Evolutionary conservation across 768 basidiomycete genomes (phyloP).

Genomic region (Amanita pallidorosea): DNA sequence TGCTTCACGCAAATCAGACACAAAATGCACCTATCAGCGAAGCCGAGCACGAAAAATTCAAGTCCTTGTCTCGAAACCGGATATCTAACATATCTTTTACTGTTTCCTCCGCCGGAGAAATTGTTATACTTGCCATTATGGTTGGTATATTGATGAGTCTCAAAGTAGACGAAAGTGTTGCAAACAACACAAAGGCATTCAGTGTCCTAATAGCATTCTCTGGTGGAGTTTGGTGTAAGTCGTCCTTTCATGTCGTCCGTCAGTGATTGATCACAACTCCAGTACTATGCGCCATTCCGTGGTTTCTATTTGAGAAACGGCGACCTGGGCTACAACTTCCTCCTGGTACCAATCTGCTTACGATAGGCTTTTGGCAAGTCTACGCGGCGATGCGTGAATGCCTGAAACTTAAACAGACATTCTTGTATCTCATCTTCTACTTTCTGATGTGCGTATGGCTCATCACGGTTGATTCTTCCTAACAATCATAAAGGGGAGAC

Average conservation of each 20-base stretch:
- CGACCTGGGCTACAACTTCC: conserved; percentile 56
- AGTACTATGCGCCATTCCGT: conserved; percentile 63
- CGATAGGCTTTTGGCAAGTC: conserved; percentile 60
- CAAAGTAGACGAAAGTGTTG: conserved; percentile 45
- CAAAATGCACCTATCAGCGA: conserved; percentile 16
- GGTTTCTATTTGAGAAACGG: conserved; percentile 63
- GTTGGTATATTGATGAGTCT: conserved; percentile 65
- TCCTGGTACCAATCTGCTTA: conserved; percentile 39
- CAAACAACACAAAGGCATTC: conserved; percentile 68
- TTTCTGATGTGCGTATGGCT: conserved; percentile 51
- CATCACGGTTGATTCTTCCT: background rate
- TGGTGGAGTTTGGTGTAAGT: conserved; percentile 60
- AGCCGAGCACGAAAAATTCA: conserved; percentile 40
- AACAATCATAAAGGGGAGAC: conserved; percentile 43
- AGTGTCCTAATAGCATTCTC: conserved; percentile 72
- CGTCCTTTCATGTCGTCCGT: conserved; percentile 13
- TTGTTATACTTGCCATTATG: conserved; percentile 61
- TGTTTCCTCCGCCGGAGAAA: conserved; percentile 58
- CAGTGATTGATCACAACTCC: background rate
- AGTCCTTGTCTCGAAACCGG: conserved; percentile 60
- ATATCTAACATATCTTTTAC: conserved; percentile 71
- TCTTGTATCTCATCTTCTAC: conserved; percentile 64
- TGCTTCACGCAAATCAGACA: background rate
- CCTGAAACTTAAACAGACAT: conserved; percentile 59
- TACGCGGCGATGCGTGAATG: conserved; percentile 55